Percentiles rank a stretch among this genome's conserved stretches.
Evolutionary conservation across 1,284 basidiomycete genomes (phyloP).

Genomic region (Cerrena zonata): DNA sequence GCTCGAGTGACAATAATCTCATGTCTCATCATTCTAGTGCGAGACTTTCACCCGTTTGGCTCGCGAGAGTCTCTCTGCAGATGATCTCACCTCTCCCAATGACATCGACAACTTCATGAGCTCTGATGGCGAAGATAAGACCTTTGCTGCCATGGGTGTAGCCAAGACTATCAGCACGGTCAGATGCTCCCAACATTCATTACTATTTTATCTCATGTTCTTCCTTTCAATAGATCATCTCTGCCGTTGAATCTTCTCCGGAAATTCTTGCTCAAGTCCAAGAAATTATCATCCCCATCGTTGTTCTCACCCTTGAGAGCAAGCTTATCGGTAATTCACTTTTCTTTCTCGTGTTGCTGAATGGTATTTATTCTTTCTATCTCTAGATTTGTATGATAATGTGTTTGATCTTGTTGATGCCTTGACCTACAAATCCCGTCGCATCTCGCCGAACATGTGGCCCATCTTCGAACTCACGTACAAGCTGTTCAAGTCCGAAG

Average conservation of each 20-base stretch:
- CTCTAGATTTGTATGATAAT: conserved; percentile 78
- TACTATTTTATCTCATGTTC: not conserved
- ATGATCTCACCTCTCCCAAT: conserved; percentile 41
- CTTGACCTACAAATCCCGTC: conserved; percentile 77
- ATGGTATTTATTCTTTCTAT: conserved; percentile 1
- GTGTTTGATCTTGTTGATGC: conserved; percentile 84
- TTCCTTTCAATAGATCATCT: conserved; percentile 46
- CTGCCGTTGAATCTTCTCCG: conserved; percentile 66
- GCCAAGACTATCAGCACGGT: conserved; percentile 77
- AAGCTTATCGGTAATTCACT: conserved; percentile 56
- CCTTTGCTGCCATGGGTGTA: conserved; percentile 79
- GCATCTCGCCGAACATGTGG: conserved; percentile 82
- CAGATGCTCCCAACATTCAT: conserved; percentile 17
- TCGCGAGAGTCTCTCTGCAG: conserved; percentile 55
- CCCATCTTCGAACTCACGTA: conserved; percentile 80
- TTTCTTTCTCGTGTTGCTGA: not conserved
- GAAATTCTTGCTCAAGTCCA: conserved; percentile 80
- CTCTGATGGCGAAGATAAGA: conserved; percentile 68
- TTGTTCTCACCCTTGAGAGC: conserved; percentile 72
- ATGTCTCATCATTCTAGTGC: conserved; percentile 40
- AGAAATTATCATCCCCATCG: conserved; percentile 74
- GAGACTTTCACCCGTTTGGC: conserved; percentile 78
- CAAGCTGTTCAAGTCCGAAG: conserved; percentile 78
- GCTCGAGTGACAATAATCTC: not conserved
- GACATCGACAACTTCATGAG: conserved; percentile 49